Conservation (phyloP, 1,139 yeast genomes). For the Geotrichum macrosporum region DNA sequence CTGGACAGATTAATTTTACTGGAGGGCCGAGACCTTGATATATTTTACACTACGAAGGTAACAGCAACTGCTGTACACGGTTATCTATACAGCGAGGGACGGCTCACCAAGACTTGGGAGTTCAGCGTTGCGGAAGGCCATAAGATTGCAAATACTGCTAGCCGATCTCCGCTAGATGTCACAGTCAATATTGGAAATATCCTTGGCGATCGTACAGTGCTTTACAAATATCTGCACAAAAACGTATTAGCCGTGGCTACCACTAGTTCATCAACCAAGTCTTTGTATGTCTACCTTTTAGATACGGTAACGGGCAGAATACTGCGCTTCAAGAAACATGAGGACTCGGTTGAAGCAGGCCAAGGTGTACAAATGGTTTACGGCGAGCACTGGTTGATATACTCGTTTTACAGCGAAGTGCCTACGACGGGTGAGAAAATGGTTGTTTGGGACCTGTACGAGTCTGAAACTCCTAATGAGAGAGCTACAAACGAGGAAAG, state of each 20-base stretch:
- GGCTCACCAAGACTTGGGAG: constrained; percentile 27
- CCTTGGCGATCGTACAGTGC: constrained; percentile 64
- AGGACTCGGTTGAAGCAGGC: constrained; percentile 38
- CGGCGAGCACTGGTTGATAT: constrained; percentile 83
- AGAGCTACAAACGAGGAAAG: constrained; percentile 35
- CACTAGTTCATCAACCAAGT: constrained; percentile 22
- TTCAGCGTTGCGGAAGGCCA: constrained; percentile 34
- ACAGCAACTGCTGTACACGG: constrained; percentile 25
- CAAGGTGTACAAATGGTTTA: constrained; percentile 51
- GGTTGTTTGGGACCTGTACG: constrained; percentile 74
- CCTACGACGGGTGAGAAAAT: constrained; percentile 58
- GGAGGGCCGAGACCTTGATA: constrained; percentile 21
- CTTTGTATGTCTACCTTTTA: constrained; percentile 48
- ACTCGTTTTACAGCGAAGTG: constrained; percentile 53
- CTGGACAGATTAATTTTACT: constrained; percentile 7
- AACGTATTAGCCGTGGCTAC: constrained; percentile 54
- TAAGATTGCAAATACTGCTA: constrained; percentile 40
- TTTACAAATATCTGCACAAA: constrained; percentile 81
- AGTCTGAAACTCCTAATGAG: constrained; percentile 50
- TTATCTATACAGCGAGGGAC: constrained; percentile 24
- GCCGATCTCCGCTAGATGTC: constrained; percentile 44
- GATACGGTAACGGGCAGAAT: constrained; percentile 69
- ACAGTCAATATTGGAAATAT: constrained; percentile 69
- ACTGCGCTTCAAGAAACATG: constrained; percentile 46
- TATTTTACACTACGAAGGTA: constrained; percentile 24